Base-by-base conservation (phyloP, 1,284 basidiomycete species). In the Fomitopsis schrenkii region DNA sequence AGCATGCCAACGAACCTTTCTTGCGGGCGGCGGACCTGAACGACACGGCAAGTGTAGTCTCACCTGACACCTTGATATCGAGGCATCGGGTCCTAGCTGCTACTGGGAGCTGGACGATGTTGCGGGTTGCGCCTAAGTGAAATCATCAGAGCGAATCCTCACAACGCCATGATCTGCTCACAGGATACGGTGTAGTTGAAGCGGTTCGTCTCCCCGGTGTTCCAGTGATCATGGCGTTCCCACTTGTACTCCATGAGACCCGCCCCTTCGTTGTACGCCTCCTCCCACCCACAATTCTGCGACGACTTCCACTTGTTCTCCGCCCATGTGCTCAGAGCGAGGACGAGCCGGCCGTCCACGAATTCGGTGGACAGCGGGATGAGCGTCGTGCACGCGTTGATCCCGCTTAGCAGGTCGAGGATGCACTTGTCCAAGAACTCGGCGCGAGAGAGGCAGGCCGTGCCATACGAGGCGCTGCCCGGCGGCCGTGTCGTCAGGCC, bases 381-480 rank as follows among this genome's bases (percentile, higher is more conserved):
- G 55, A 75, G 62, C 15, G 74, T 74, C 17, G 72, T 75, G 30
- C 65, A 58, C 5, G 65, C 66, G 62, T 75, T 75, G 62, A 75
- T 55, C 26, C 59, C 57, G 17, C 68, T 61, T 14, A 75, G 68
- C 9, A 68, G 58, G 17, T 42, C 52, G 30, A 75, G 66, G 9
- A 75, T 64, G 55, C 67, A 66, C 40, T 65, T 64, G 45, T 74
- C 70, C 45, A 74, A 67, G 71, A 75, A 75, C 28, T 65, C 61
- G 6, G 63, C 57, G 30, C 64, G 66, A 14, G 72, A 66, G 42
- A 75, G 65, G 64, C 65, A 66, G 58, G 74, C 64, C 2, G 70
- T 73, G 38, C 73, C 71, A 57, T 68, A 65, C 17, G 73, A 70
- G 22, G 58, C 63, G 35, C 35, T 10, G 54, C 53, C 61, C 46